These are phyloP conservation scores for Annulohypoxylon truncatum DNA, from an alignment of 2,329 filamentous ascomycete genomes.

Conservation along the genomic window DNA sequence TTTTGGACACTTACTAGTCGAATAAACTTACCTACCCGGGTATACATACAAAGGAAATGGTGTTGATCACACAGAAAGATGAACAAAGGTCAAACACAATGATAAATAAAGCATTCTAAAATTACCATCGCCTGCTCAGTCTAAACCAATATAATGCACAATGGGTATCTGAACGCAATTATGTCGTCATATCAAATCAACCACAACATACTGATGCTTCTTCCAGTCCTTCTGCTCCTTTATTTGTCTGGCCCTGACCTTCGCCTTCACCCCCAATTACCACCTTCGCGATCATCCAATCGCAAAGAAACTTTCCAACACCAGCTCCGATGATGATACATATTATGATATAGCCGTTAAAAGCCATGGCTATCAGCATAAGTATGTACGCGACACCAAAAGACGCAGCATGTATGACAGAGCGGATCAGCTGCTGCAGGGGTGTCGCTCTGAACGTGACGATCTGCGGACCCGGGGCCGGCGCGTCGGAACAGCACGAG, in stretches of 20 bases:
- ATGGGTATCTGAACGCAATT: conserved; percentile 32
- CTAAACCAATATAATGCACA: conserved; percentile 3
- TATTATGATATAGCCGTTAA: conserved; percentile 59
- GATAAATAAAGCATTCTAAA: background rate
- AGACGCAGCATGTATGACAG: conserved; percentile 54
- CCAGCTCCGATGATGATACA: conserved; percentile 60
- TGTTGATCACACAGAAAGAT: too few species aligned
- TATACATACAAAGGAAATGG: too few species aligned
- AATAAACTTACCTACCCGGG: too few species aligned
- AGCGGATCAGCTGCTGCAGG: conserved; percentile 55
- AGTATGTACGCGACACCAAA: conserved; percentile 59
- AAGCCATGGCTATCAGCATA: conserved; percentile 60
- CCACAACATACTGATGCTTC: conserved; percentile 63
- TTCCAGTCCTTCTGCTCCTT: conserved; percentile 52
- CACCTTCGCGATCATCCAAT: conserved; percentile 62
- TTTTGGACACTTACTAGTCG: too few species aligned
- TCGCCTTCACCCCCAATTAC: conserved; percentile 43
- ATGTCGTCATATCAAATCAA: conserved; percentile 19
- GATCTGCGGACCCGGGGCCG: conserved; percentile 33
- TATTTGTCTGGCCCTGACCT: conserved; percentile 40
- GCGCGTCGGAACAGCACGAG: conserved; percentile 31
- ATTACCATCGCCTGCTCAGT: conserved; percentile 1
- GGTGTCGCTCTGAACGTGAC: conserved; percentile 55
- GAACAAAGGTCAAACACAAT: too few species aligned
- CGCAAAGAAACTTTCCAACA: conserved; percentile 65